Evolutionary conservation across 2,329 filamentous ascomycete species (phyloP).

Genomic region (Cercospora sp.): DNA sequence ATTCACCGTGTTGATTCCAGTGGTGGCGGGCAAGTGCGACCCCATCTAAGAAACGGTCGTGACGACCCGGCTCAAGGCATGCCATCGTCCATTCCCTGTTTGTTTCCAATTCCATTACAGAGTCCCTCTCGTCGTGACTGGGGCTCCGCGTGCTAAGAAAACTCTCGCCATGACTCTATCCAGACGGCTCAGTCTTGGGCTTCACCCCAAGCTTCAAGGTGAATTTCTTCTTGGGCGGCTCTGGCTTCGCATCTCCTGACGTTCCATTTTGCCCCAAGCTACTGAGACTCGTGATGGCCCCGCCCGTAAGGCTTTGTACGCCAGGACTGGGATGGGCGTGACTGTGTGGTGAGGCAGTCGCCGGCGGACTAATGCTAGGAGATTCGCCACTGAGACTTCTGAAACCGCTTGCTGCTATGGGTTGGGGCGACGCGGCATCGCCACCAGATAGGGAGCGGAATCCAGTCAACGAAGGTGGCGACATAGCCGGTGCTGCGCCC

Average conservation of each 20-base stretch:
- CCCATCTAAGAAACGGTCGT: neutral
- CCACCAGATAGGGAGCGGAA: constrained; percentile 11
- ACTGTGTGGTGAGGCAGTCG: constrained; percentile 15
- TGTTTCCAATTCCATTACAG: neutral
- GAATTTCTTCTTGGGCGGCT: constrained; percentile 32
- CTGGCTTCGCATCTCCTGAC: constrained; percentile 8
- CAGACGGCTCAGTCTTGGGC: constrained; percentile 9
- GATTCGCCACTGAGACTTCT: constrained; percentile 15
- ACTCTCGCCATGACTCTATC: constrained; percentile 7
- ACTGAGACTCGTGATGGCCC: constrained; percentile 21
- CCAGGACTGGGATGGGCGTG: constrained; percentile 15
- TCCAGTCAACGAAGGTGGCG: constrained; percentile 4
- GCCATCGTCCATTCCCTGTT: neutral
- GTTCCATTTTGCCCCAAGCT: constrained; percentile 7
- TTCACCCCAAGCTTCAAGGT: constrained; percentile 29
- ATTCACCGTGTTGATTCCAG: neutral
- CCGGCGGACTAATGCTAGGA: constrained; percentile 14
- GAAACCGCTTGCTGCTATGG: constrained; percentile 13
- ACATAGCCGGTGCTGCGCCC: neutral
- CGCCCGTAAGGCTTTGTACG: constrained; percentile 11
- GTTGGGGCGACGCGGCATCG: neutral
- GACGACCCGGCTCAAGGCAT: neutral
- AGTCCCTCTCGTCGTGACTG: neutral
- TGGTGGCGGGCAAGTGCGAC: neutral
- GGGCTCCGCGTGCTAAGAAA: neutral